Evolutionary conservation across 805 yeast genomes (phyloP).

Genomic region (Candida incommunis): DNA sequence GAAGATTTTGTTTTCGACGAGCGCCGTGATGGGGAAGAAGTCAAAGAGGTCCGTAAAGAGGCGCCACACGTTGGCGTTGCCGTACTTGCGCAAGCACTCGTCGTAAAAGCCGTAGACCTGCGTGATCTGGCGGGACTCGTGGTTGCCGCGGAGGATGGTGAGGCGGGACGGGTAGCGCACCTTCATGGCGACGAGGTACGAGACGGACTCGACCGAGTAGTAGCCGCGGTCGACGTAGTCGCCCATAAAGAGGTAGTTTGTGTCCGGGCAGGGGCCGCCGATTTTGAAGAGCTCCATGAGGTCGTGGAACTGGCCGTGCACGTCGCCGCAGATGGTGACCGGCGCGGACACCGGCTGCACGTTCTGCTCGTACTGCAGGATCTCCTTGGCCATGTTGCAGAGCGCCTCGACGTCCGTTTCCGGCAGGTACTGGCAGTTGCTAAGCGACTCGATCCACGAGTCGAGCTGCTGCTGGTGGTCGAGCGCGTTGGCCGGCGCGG

Average conservation of each 20-base stretch:
- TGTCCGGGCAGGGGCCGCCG: slow-evolving; percentile 92
- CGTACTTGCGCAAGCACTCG: slow-evolving; percentile 90
- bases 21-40: slow-evolving; percentile 89
- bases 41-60: slow-evolving; percentile 86
- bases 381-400: slow-evolving; percentile 86
- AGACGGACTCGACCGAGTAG: slow-evolving; percentile 85
- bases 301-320: slow-evolving; percentile 95
- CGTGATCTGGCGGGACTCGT: slow-evolving; percentile 90
- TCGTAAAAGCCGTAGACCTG: slow-evolving; percentile 96
- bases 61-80: slow-evolving; percentile 89
- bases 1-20: slow-evolving; percentile 84
- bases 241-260: slow-evolving; percentile 75
- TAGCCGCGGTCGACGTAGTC: slow-evolving; percentile 89
- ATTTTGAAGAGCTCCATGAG: slow-evolving; percentile 87
- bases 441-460: slow-evolving; percentile 75
- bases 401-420: slow-evolving; percentile 70
- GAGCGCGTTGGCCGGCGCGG: slow-evolving; percentile 29
- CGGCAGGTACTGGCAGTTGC: slow-evolving; percentile 70
- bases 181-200: slow-evolving; percentile 86
- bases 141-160: slow-evolving; percentile 89
- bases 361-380: slow-evolving; percentile 79
- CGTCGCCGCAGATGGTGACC: slow-evolving; percentile 94
- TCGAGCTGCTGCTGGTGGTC: slow-evolving; percentile 58
- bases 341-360: slow-evolving; percentile 94
- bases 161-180: slow-evolving; percentile 86